These are phyloP conservation scores for bread wheat (Triticum aestivum) DNA, from an alignment of 176 grass and related monocot genomes.

Conservation along the genomic window IWGSC_CS_RefSeq_v2.1 NC_057798.1:54533755-54534254, in stretches of 20 bases:
- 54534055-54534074: background rate
- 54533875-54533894: slow-evolving; percentile 87
- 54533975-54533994: slow-evolving; percentile 43
- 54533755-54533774: background rate
- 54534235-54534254: background rate
- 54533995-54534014: slow-evolving; percentile 57
- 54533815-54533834: background rate
- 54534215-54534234: background rate
- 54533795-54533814: background rate
- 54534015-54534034: background rate
- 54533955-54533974: slow-evolving; percentile 55
- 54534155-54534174: background rate
- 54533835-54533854: background rate
- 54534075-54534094: background rate
- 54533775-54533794: background rate
- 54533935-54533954: slow-evolving; percentile 82
- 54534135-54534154: background rate
- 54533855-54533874: slow-evolving; percentile 26
- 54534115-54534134: background rate
- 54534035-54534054: background rate
- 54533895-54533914: slow-evolving; percentile 73
- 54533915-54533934: slow-evolving; percentile 63
- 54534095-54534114: background rate
- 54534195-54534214: background rate
- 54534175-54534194: background rate